phyloP scores from a whole-genome alignment of 257 asterid genomes.

The Solanum ahanhuiri region DNA sequence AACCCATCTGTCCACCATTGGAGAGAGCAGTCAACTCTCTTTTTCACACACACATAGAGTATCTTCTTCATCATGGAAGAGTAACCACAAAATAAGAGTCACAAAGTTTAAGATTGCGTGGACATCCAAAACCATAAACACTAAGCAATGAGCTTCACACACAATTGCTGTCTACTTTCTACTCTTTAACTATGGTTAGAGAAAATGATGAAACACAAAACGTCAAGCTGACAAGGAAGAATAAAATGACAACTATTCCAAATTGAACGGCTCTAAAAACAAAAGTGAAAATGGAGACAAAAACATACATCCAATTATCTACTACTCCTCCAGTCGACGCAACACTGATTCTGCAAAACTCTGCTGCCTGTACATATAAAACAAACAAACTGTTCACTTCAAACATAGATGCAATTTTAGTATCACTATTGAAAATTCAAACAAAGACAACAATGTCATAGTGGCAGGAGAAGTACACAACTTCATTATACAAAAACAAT shows the following conservation, averaged over 20 bases:
- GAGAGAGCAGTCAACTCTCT: neutral
- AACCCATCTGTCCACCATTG: neutral
- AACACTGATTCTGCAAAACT: slow-evolving; percentile 71
- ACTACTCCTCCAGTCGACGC: slow-evolving; percentile 61
- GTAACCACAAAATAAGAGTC: too few species aligned
- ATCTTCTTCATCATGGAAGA: too few species aligned
- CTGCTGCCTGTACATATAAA: slow-evolving; percentile 54
- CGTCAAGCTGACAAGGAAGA: neutral
- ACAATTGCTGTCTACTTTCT: neutral
- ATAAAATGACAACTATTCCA: neutral
- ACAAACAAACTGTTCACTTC: neutral
- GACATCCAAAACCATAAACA: neutral
- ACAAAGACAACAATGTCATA: neutral
- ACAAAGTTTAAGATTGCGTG: too few species aligned
- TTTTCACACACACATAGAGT: neutral
- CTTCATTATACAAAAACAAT: neutral
- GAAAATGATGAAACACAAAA: neutral
- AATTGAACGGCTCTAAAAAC: neutral
- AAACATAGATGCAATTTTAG: neutral
- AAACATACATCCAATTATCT: slow-evolving; percentile 1
- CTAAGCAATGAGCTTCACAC: neutral
- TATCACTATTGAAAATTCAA: neutral
- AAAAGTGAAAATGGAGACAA: neutral
- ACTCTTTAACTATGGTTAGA: neutral
- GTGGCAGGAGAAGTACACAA: neutral